phyloP scores from a whole-genome alignment of 176 grass and related monocot genomes.

The Aegilops speltoides region DNA sequence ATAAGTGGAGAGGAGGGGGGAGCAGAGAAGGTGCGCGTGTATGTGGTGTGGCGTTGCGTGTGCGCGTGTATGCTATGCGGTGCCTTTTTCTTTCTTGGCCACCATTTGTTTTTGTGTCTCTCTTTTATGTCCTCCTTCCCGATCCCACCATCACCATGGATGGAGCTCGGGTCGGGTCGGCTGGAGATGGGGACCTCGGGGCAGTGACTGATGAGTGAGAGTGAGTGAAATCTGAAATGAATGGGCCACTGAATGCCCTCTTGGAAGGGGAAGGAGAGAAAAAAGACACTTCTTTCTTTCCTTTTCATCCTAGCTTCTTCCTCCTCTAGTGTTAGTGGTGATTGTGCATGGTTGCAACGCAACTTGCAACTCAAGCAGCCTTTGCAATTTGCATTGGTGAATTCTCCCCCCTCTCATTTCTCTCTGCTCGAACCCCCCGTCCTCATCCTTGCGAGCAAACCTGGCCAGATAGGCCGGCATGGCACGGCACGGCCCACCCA shows the following conservation, averaged over 20 bases:
- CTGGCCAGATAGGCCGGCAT: too few species aligned
- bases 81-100: neutral
- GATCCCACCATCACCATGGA: neutral
- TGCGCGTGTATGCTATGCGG: neutral
- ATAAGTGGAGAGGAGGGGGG: neutral
- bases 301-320: too few species aligned
- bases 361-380: too few species aligned
- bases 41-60: slow-evolving; percentile 19
- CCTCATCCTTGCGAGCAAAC: too few species aligned
- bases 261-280: neutral
- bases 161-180: neutral
- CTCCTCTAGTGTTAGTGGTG: too few species aligned
- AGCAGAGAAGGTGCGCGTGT: neutral
- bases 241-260: neutral
- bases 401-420: too few species aligned
- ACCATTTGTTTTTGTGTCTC: neutral
- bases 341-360: too few species aligned
- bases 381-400: too few species aligned
- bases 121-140: too few species aligned
- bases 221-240: neutral
- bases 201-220: neutral
- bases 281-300: too few species aligned
- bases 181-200: neutral
- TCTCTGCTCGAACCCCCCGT: too few species aligned
- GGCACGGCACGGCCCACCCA: too few species aligned